phyloP scores from a whole-genome alignment of 2,329 filamentous ascomycete genomes.

The Diaporthe capsici region DNA sequence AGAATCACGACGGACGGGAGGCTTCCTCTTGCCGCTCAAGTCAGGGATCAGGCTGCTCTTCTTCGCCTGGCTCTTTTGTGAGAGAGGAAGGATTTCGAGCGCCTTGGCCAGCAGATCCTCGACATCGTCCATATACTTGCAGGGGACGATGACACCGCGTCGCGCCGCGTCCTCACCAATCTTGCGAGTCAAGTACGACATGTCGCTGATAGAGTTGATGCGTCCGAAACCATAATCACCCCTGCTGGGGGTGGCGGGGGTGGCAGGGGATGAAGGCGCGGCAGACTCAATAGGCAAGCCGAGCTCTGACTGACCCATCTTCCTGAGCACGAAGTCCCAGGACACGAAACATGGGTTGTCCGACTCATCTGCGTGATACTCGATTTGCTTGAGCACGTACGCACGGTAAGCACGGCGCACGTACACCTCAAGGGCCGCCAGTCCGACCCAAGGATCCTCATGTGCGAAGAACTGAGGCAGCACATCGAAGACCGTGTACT shows the following conservation, averaged over 20 bases:
- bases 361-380: constrained; percentile 86
- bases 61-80: constrained; percentile 57
- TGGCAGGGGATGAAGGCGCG: constrained; percentile 87
- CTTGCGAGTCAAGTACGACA: constrained; percentile 87
- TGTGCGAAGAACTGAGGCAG: constrained; percentile 95
- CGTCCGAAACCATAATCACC: constrained; percentile 79
- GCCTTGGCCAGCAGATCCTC: constrained; percentile 90
- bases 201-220: constrained; percentile 95
- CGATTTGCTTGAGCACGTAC: constrained; percentile 89
- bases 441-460: constrained; percentile 91
- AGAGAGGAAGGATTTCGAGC: constrained; percentile 83
- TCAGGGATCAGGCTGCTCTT: constrained; percentile 78
- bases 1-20: constrained; percentile 67
- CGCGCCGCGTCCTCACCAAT: constrained; percentile 82
- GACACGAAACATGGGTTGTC: constrained; percentile 81
- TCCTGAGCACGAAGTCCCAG: constrained; percentile 96
- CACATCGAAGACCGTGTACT: constrained; percentile 98
- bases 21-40: constrained; percentile 80
- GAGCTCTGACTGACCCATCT: constrained; percentile 92
- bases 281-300: constrained; percentile 84
- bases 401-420: constrained; percentile 96
- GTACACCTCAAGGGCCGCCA: constrained; percentile 96
- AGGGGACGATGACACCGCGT: constrained; percentile 95
- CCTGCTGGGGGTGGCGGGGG: constrained; percentile 57
- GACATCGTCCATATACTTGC: constrained; percentile 92